A percentile compares a stretch with the other conserved stretches of the same genome.
phyloP scores from a whole-genome alignment of 2,329 filamentous ascomycete genomes.

The Penicillium brasilianum region DNA sequence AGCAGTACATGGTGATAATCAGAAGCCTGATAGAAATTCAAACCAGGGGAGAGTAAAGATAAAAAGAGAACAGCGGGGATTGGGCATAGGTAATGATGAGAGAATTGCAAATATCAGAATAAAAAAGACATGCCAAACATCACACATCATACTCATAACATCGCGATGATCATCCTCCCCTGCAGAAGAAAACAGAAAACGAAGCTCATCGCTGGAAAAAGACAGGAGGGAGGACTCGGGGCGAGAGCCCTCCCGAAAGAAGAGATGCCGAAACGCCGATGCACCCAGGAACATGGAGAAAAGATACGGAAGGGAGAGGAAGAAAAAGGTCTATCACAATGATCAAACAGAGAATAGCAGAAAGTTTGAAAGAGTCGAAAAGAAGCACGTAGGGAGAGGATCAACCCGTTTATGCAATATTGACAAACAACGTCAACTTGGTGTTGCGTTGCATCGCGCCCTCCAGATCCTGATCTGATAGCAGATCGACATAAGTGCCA shows the following conservation, averaged over 20 bases:
- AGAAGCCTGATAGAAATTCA: background rate
- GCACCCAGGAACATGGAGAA: constrained; percentile 28
- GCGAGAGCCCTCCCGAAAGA: constrained; percentile 21
- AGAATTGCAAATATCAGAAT: constrained; percentile 7
- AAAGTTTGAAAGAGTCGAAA: background rate
- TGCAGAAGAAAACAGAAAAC: constrained; percentile 17
- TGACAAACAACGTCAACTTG: constrained; percentile 79
- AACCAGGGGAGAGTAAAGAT: constrained; percentile 1
- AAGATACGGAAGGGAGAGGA: background rate
- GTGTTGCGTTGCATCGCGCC: constrained; percentile 81
- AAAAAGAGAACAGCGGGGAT: background rate
- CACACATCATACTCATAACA: constrained; percentile 43
- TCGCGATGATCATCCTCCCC: constrained; percentile 31
- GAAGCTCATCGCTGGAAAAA: constrained; percentile 32
- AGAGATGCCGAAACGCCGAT: constrained; percentile 31
- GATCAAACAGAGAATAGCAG: background rate
- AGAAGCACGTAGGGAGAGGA: background rate
- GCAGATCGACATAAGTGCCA: constrained; percentile 73
- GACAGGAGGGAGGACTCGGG: constrained; percentile 22
- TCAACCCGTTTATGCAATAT: constrained; percentile 32
- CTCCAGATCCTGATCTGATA: constrained; percentile 81
- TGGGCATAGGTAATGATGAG: constrained; percentile 1
- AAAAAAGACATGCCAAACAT: constrained; percentile 38
- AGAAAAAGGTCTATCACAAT: constrained; percentile 16
- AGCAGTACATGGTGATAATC: constrained; percentile 17